A percentile compares a stretch with the other conserved stretches of the same genome.
These are phyloP conservation scores for Leccinum sublutescens DNA, from an alignment of 768 basidiomycete genomes.

Conservation along the genomic window DNA sequence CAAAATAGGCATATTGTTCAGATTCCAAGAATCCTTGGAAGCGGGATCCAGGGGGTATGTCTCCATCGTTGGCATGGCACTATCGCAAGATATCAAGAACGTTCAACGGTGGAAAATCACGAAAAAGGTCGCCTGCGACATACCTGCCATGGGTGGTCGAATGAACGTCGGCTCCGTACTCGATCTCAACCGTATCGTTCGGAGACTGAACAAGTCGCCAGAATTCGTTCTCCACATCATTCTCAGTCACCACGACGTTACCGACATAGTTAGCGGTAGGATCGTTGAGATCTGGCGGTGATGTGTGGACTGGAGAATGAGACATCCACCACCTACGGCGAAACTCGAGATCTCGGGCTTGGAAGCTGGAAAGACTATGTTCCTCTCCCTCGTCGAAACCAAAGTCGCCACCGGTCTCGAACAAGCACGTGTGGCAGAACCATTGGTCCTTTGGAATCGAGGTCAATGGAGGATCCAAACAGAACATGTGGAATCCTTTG, in stretches of 20 bases:
- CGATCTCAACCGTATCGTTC: slow-evolving; percentile 92
- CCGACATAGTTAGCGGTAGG: slow-evolving; percentile 55
- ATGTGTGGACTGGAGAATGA: slow-evolving; percentile 54
- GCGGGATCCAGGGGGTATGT: slow-evolving; percentile 87
- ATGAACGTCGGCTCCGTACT: slow-evolving; percentile 99
- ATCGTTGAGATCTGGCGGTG: slow-evolving; percentile 41
- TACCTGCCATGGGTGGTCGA: slow-evolving; percentile 97
- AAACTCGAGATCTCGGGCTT: slow-evolving; percentile 88
- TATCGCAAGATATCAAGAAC: slow-evolving; percentile 31
- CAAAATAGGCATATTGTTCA: slow-evolving; percentile 95
- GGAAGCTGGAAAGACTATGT: slow-evolving; percentile 88
- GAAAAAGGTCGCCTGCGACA: slow-evolving; percentile 22
- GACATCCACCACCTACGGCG: slow-evolving; percentile 83
- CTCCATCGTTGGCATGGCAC: slow-evolving; percentile 95
- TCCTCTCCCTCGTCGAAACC: slow-evolving; percentile 99
- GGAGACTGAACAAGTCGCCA: slow-evolving; percentile 93
- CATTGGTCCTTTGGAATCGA: slow-evolving; percentile 91
- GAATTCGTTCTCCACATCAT: slow-evolving; percentile 92
- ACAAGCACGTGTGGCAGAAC: slow-evolving; percentile 91
- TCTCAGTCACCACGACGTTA: slow-evolving; percentile 72
- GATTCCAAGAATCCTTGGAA: slow-evolving; percentile 92
- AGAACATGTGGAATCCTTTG: slow-evolving; percentile 94
- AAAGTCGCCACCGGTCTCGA: slow-evolving; percentile 91
- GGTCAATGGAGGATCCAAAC: slow-evolving; percentile 86
- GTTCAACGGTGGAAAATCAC: slow-evolving; percentile 30